Base-by-base conservation (phyloP, 495 filamentous ascomycete species). In the Penicillium silybi region DNA sequence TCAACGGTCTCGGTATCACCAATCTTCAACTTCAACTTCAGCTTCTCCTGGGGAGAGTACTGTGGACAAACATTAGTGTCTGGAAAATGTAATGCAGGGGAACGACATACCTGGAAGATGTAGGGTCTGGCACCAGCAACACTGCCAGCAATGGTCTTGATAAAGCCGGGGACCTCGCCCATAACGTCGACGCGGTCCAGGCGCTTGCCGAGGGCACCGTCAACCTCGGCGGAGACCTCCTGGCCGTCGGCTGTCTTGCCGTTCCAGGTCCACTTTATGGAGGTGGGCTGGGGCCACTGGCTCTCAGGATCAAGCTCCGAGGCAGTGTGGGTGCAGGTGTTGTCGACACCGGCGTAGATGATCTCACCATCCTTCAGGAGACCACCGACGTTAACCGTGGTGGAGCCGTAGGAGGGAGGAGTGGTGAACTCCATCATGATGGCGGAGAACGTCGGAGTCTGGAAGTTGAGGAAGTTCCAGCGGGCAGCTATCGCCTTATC, bases 361-460 rank as follows among this genome's bases (percentile, higher is more conserved):
- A 97, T 82, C 67, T 90, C 83, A 9, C 80, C 88, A 47, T 96
- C 88, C 56, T 84, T 90, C 43, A 82, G 81, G 42, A 98, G 79
- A 46, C 84, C 89, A 44, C 90, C 87, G 22, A 97, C 88, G 52
- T 80, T 89, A 41, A 98, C 92, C 20, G 77, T 74, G n/a, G 90
- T 95, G 23, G 85, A 84, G 26, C 90, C 93, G 59, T 98, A 98
- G 5, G 92, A 96, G 7, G 88, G 84, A n/a, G 93, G 93, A 1
- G 93, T 98, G 19, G 85, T 95, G 70, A 79, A 98, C 68, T 97
- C 87, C 93, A 98, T 98, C 81, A 97, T 80, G 49, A 93, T 66
- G 22, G 91, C 92, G 13, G 90, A 90, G 70, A 87, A 87, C 6
- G 76, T 89, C 8, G 89, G 88, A 4, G 87, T 85, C 65, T 97